Evolutionary conservation across 805 yeast species (phyloP).

Genomic region (Tetrapisispora namnaoensis): DNA sequence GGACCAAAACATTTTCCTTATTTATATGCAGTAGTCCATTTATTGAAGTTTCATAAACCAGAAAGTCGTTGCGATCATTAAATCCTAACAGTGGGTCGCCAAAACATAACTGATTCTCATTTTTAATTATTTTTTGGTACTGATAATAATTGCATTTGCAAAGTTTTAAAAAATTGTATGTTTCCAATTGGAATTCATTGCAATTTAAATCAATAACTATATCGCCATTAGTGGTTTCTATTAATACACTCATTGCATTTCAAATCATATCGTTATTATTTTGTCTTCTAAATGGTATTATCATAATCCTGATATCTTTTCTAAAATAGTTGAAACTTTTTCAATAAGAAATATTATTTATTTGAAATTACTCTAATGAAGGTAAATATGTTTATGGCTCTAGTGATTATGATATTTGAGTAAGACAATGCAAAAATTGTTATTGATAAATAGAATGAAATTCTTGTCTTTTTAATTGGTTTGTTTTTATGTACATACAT

Average conservation of each 20-base stretch:
- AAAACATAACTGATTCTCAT: background rate
- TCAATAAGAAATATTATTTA: no score
- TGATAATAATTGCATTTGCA: slow-evolving; percentile 1
- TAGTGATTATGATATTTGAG: no score
- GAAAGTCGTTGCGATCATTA: background rate
- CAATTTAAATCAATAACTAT: background rate
- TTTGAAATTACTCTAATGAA: no score
- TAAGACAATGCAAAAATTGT: background rate
- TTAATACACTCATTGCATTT: slow-evolving; percentile 1
- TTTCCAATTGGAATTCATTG: background rate
- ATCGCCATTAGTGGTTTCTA: slow-evolving; percentile 1
- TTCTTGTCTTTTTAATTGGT: background rate
- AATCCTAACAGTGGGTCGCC: background rate
- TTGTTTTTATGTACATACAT: no score
- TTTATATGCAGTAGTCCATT: background rate
- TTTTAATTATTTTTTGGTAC: background rate
- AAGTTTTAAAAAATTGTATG: slow-evolving; percentile 3
- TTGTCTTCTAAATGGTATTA: background rate
- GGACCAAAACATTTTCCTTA: background rate
- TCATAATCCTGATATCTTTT: background rate
- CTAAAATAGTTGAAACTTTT: background rate
- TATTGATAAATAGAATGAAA: background rate
- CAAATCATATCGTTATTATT: background rate
- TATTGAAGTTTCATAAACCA: background rate
- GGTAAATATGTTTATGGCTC: no score